Percentiles rank a stretch among this genome's conserved stretches.
phyloP scores from a whole-genome alignment of 495 filamentous ascomycete genomes.

The Xylaria cubensis region DNA sequence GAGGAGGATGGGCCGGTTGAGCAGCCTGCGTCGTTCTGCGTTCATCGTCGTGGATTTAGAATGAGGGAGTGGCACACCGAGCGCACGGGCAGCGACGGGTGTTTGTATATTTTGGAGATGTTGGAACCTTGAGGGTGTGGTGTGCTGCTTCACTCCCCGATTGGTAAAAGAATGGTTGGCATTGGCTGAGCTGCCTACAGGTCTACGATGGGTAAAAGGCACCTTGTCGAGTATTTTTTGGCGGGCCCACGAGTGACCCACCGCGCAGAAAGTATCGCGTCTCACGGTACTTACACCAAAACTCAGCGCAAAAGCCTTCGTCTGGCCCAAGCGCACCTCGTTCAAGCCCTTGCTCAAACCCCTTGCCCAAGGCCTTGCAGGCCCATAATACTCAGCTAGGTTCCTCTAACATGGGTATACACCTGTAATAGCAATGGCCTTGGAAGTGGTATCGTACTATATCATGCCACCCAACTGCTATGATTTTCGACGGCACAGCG shows the following conservation, averaged over 20 bases:
- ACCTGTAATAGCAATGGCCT: neutral
- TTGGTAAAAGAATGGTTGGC: conserved; percentile 18
- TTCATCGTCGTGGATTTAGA: conserved; percentile 19
- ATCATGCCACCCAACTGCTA: conserved; percentile 18
- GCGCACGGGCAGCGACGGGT: neutral
- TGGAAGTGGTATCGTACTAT: conserved; percentile 20
- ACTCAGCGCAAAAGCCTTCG: no score
- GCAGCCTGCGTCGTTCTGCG: conserved; percentile 27
- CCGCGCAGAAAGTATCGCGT: no score
- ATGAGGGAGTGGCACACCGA: neutral
- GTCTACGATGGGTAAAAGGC: no score
- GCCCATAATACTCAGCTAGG: no score
- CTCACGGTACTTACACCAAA: no score
- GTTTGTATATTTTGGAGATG: conserved; percentile 3
- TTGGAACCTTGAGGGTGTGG: no score
- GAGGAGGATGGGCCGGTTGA: conserved; percentile 41
- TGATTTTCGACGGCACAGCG: neutral
- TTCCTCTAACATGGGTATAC: no score
- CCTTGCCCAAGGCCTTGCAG: no score
- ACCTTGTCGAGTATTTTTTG: no score
- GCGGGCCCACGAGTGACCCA: no score
- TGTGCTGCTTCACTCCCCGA: conserved; percentile 15
- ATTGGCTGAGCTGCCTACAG: conserved; percentile 18
- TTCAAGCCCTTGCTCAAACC: no score
- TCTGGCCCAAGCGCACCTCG: no score